Percentiles rank a stretch among this genome's conserved stretches.
Conservation (phyloP, 225 moss, liverwort and hornwort genomes). For the Antitrichia curtipendula region DNA sequence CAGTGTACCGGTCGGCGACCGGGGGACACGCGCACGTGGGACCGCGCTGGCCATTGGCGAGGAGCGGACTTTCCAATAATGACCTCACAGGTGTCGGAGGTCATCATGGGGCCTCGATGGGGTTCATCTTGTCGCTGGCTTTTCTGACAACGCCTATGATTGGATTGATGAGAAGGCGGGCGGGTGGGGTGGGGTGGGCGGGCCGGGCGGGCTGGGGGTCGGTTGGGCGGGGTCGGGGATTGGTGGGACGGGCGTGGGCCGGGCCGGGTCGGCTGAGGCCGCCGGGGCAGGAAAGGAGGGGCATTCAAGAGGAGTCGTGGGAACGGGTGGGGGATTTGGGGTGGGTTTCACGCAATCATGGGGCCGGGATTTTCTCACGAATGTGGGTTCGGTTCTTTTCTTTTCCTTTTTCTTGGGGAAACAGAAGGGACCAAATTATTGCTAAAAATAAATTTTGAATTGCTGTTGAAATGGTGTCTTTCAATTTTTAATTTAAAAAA, state of each 20-base stretch:
- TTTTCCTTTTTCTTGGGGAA: background rate
- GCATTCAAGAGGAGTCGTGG: background rate
- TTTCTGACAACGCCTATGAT: conserved; percentile 32
- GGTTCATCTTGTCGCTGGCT: background rate
- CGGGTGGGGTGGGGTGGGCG: background rate
- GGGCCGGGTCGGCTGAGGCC: background rate
- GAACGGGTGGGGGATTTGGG: no score
- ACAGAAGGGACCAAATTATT: background rate
- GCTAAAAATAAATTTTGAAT: no score
- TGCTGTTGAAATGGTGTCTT: no score
- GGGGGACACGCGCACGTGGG: background rate
- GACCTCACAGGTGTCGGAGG: background rate
- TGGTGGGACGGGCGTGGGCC: background rate
- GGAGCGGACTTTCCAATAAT: background rate
- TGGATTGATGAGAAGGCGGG: conserved; percentile 5
- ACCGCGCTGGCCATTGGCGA: background rate
- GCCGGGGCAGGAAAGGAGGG: background rate
- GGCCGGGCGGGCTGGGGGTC: background rate
- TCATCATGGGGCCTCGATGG: background rate
- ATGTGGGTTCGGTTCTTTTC: background rate
- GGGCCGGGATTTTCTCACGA: background rate
- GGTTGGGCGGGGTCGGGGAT: background rate
- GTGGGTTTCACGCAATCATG: background rate
- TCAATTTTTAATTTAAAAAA: no score
- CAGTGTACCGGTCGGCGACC: background rate